Base-by-base conservation (phyloP, 257 asterid species). In the Catharanthus roseus region DNA sequence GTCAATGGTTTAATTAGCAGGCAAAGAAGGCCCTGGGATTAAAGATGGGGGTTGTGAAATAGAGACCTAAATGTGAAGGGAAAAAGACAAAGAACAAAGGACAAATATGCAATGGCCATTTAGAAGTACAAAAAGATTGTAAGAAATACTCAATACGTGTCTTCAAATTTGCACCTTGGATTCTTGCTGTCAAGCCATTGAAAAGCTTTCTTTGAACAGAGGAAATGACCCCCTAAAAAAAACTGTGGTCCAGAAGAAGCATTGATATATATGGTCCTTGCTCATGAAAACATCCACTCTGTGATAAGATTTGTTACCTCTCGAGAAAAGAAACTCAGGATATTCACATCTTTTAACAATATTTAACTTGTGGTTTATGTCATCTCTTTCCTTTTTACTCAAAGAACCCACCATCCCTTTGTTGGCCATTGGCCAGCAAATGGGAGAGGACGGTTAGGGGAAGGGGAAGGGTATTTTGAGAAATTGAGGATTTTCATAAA, bases 121-220 rank as follows among this genome's bases (percentile, higher is more conserved):
- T 33, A 16, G 44, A 6, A 61, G 67, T 61, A 33, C 67, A 61
- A 33, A 61, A 33, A 18, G 67, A 33, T 61, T 16, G 19, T 18
- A 5, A 1, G 24, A 18, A 60, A 61, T 18, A 28, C 5, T 34
- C 67, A 33, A 29, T 34, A 18, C 33, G 34, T 33, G 67, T 34
- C 45, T 6, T 61, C 26, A 61, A 61, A 33, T 33, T 16, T 16
- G 66, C 45, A 61, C 45, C 67, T 0, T 61, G 45, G 45, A 38
- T 8, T 61, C 66, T 61, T 33, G 66, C 44, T 61, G 67, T 33
- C 67, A 61, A 18, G 45, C 67, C 66, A 61, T 19, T 44, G 67
- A 33, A 61, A 61, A 33, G 67, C 47, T 62, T 33, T 62, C 29
- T 9, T 21, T 34, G 67, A 62, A 34, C 29, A 34, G n/a, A n/a